These are phyloP conservation scores for Leavenworthia alabamica DNA, from an alignment of 345 rosid species.

Conservation along the genomic window DNA sequence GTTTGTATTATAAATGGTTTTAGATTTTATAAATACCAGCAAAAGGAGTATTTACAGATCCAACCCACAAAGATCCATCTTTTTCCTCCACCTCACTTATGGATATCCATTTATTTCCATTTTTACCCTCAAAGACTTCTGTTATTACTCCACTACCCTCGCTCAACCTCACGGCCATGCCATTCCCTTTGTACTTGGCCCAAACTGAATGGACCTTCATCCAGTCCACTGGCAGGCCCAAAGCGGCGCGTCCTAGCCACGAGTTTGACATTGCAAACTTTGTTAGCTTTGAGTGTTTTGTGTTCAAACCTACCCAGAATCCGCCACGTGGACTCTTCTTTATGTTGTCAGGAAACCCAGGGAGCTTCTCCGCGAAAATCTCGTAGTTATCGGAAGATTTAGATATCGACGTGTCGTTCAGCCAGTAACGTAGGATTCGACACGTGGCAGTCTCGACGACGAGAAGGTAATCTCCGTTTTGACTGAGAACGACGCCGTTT, in stretches of 20 bases:
- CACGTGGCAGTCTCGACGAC: conserved; percentile 44
- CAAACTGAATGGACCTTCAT: conserved; percentile 34
- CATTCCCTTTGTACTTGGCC: conserved; percentile 40
- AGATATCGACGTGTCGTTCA: conserved; percentile 20
- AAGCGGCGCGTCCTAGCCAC: conserved; percentile 44
- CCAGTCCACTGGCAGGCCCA: conserved; percentile 38
- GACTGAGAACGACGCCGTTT: conserved; percentile 49
- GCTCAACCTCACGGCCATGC: conserved; percentile 55
- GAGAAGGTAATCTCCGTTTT: conserved; percentile 40
- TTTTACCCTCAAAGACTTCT: conserved; percentile 38
- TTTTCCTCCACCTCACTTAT: conserved; percentile 60
- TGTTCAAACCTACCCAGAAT: conserved; percentile 57
- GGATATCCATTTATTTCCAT: conserved; percentile 32
- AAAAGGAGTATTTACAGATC: conserved; percentile 50
- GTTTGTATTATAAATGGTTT: not conserved
- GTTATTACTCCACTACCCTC: conserved; percentile 48
- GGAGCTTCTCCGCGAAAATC: conserved; percentile 39
- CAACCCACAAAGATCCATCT: conserved; percentile 55
- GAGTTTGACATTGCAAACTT: conserved; percentile 34
- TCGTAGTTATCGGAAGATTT: conserved; percentile 25
- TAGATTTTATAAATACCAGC: conserved; percentile 33
- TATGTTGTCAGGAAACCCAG: conserved; percentile 68
- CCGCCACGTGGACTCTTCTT: conserved; percentile 57
- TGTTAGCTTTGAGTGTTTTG: conserved; percentile 37
- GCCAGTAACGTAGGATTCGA: conserved; percentile 43